Conservation (phyloP, 75 land plant species). For the Ceratopteris richardii region DNA sequence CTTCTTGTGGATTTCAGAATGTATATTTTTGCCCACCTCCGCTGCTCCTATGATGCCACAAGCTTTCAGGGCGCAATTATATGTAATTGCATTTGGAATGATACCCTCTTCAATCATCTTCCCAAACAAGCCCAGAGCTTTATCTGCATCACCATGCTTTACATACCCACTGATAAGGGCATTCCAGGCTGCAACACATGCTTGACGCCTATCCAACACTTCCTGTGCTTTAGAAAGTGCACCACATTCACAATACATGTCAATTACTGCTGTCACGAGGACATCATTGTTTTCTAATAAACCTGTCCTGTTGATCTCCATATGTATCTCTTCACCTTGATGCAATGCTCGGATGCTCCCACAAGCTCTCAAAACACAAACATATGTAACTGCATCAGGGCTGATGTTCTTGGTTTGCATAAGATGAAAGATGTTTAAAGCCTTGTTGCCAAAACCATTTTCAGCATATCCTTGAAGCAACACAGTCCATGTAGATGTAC, state of each 20-base stretch:
- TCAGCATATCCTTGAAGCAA: conserved; percentile 22
- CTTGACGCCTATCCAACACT: conserved; percentile 35
- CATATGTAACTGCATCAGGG: conserved; percentile 24
- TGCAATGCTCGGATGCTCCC: conserved; percentile 12
- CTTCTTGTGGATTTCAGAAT: not conserved
- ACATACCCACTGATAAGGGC: conserved; percentile 22
- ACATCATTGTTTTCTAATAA: not conserved
- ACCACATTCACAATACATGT: conserved; percentile 28
- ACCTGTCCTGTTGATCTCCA: not conserved
- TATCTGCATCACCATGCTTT: conserved; percentile 5
- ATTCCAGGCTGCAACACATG: conserved; percentile 38
- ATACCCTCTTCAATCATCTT: conserved; percentile 30
- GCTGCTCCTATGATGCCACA: conserved; percentile 22
- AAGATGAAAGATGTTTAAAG: conserved; percentile 10
- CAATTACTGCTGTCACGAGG: conserved; percentile 19
- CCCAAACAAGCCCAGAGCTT: conserved; percentile 27
- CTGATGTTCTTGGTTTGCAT: conserved; percentile 7
- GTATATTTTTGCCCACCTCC: conserved; percentile 24
- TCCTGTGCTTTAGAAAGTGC: not conserved
- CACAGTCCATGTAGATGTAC: conserved; percentile 22
- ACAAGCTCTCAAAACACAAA: conserved; percentile 24
- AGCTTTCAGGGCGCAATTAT: conserved; percentile 24
- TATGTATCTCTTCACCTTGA: conserved; percentile 36
- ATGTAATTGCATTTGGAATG: conserved; percentile 27
- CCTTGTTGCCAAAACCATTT: conserved; percentile 10